A percentile compares a stretch with the other conserved stretches of the same genome.
Conservation (phyloP, 495 filamentous ascomycete genomes). For the Podospora comata region DNA sequence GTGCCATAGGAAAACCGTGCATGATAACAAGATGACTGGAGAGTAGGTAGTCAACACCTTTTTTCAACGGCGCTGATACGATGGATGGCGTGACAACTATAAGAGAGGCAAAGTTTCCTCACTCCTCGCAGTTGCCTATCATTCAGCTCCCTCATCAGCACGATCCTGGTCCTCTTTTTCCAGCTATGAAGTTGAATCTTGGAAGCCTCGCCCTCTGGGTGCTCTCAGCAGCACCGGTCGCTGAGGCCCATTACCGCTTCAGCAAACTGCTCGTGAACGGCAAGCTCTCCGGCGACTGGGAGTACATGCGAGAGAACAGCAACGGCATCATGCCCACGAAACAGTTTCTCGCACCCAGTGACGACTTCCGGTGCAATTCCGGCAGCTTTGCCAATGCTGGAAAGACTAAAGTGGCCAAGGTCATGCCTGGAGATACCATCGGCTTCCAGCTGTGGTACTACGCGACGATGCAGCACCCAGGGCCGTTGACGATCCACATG, state of each 20-base stretch:
- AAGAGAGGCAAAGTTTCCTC: no score
- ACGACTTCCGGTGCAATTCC: constrained; percentile 36
- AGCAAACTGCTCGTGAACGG: constrained; percentile 21
- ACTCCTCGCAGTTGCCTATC: no score
- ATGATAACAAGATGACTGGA: no score
- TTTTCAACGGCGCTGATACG: no score
- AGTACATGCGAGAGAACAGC: constrained; percentile 22
- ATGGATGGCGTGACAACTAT: no score
- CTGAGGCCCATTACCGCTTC: constrained; percentile 24
- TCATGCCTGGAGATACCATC: constrained; percentile 26
- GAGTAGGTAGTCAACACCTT: no score
- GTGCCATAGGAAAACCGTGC: no score
- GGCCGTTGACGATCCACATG: constrained; percentile 33
- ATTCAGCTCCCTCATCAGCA: no score
- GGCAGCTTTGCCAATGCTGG: constrained; percentile 16
- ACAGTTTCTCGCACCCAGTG: constrained; percentile 28
- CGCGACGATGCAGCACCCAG: constrained; percentile 34
- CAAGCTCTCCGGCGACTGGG: constrained; percentile 13
- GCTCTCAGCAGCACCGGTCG: constrained; percentile 10
- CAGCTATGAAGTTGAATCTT: constrained; percentile 8
- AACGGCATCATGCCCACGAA: constrained; percentile 27
- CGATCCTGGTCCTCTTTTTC: background rate
- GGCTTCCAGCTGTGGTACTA: constrained; percentile 33
- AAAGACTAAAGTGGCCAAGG: constrained; percentile 21
- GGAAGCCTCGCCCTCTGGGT: constrained; percentile 13